These are phyloP conservation scores for Debaryomyces sp. DNA, from an alignment of 1,139 yeast genomes.

Conservation along the genomic window DNA sequence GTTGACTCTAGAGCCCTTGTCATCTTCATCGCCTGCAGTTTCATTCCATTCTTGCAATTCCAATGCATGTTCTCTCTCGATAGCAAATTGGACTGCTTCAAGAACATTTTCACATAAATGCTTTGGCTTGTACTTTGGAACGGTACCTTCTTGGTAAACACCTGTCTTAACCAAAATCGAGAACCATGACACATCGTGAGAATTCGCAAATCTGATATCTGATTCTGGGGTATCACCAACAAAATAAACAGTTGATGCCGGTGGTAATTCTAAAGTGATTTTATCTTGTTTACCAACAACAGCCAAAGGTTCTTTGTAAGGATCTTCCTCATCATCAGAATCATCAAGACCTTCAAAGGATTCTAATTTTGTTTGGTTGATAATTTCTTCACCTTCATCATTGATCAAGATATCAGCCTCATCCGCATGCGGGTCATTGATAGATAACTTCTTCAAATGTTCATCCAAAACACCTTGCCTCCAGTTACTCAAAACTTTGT, in stretches of 20 bases:
- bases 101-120: slow-evolving; percentile 71
- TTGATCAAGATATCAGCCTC: slow-evolving; percentile 51
- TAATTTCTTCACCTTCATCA: slow-evolving; percentile 52
- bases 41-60: slow-evolving; percentile 76
- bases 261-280: slow-evolving; percentile 65
- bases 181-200: slow-evolving; percentile 82
- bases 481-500: slow-evolving; percentile 74
- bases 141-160: slow-evolving; percentile 79
- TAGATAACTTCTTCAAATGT: slow-evolving; percentile 59
- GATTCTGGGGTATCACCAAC: slow-evolving; percentile 95
- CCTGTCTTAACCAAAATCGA: slow-evolving; percentile 87
- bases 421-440: slow-evolving; percentile 47
- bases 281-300: slow-evolving; percentile 36
- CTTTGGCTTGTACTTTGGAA: slow-evolving; percentile 77
- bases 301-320: slow-evolving; percentile 23
- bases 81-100: slow-evolving; percentile 81
- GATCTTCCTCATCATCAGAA: slow-evolving; percentile 24
- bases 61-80: slow-evolving; percentile 73
- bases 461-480: slow-evolving; percentile 76
- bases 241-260: slow-evolving; percentile 83
- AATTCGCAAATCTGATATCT: slow-evolving; percentile 84
- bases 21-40: slow-evolving; percentile 40
- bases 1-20: slow-evolving; percentile 41
- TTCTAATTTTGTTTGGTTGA: slow-evolving; percentile 49
- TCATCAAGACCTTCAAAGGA: slow-evolving; percentile 34